Percentiles rank a stretch among this genome's conserved stretches.
Conservation (phyloP, 2,329 filamentous ascomycete genomes). For the Achaetomium macrosporum region DNA sequence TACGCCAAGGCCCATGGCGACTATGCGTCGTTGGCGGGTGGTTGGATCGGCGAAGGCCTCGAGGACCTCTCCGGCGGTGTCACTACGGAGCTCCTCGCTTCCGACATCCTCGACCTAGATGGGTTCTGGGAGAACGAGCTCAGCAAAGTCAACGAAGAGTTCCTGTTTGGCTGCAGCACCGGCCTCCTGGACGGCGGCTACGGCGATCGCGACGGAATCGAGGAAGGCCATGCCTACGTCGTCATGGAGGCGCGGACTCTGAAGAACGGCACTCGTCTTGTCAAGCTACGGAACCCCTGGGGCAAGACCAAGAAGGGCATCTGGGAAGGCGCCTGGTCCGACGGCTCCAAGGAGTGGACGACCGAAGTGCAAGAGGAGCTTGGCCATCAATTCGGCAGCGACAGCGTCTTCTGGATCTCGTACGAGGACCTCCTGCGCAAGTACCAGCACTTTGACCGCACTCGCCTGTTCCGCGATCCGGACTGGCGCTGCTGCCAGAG, state of each 20-base stretch:
- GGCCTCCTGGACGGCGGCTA: constrained; percentile 42
- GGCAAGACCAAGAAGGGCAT: constrained; percentile 69
- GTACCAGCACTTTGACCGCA: constrained; percentile 53
- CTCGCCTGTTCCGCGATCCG: constrained; percentile 47
- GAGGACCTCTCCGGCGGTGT: constrained; percentile 61
- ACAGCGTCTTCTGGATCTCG: constrained; percentile 60
- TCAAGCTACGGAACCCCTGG: constrained; percentile 71
- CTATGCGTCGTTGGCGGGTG: constrained; percentile 68
- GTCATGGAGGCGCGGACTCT: constrained; percentile 48
- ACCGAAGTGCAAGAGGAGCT: constrained; percentile 69
- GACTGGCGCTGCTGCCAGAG: constrained; percentile 50
- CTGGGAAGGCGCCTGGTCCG: constrained; percentile 75
- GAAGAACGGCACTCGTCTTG: constrained; percentile 57
- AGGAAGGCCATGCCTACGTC: constrained; percentile 56
- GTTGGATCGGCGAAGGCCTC: constrained; percentile 56
- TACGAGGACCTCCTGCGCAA: constrained; percentile 55
- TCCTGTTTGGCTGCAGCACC: constrained; percentile 59
- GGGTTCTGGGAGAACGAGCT: constrained; percentile 75
- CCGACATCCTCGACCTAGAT: constrained; percentile 68
- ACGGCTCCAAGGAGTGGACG: constrained; percentile 81
- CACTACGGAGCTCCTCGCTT: constrained; percentile 58
- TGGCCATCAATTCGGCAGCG: constrained; percentile 68
- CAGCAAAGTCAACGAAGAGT: constrained; percentile 71
- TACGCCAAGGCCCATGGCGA: constrained; percentile 79
- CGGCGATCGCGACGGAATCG: constrained; percentile 50